Evolutionary conservation across 371 early-diverging fungal species (phyloP).

Genomic region (Umbelopsis sp.): DNA sequence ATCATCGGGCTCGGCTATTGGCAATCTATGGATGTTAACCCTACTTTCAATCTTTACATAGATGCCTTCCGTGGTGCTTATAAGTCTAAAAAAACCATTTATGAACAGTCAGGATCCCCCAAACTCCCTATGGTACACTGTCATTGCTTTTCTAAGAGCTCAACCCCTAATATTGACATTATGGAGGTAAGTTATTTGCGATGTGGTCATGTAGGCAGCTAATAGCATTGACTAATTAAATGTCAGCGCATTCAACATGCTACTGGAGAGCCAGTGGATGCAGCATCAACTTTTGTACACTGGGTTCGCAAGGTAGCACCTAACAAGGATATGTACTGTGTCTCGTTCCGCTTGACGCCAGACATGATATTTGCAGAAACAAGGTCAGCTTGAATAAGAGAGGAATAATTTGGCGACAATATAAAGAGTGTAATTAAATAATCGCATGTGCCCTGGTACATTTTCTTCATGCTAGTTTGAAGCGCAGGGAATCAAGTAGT

Average conservation of each 20-base stretch:
- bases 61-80: conserved; percentile 79
- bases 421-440: background rate
- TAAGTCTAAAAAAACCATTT: conserved; percentile 46
- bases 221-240: conserved; percentile 7
- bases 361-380: conserved; percentile 57
- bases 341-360: conserved; percentile 77
- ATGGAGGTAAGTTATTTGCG: conserved; percentile 48
- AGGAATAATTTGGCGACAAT: no score
- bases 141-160: conserved; percentile 91
- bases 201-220: background rate
- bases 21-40: conserved; percentile 3
- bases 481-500: background rate
- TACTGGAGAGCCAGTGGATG: conserved; percentile 52
- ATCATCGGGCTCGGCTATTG: background rate
- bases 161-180: conserved; percentile 73
- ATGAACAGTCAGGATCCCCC: conserved; percentile 35
- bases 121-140: conserved; percentile 88
- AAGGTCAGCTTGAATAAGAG: conserved; percentile 14
- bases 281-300: conserved; percentile 56
- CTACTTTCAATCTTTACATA: conserved; percentile 20
- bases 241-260: conserved; percentile 56
- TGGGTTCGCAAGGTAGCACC: conserved; percentile 95
- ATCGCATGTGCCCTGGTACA: background rate
- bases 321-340: conserved; percentile 97
- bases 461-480: background rate